Evolutionary conservation across 1,284 basidiomycete species (phyloP).

Genomic region (Cystobasidium pallidum): DNA sequence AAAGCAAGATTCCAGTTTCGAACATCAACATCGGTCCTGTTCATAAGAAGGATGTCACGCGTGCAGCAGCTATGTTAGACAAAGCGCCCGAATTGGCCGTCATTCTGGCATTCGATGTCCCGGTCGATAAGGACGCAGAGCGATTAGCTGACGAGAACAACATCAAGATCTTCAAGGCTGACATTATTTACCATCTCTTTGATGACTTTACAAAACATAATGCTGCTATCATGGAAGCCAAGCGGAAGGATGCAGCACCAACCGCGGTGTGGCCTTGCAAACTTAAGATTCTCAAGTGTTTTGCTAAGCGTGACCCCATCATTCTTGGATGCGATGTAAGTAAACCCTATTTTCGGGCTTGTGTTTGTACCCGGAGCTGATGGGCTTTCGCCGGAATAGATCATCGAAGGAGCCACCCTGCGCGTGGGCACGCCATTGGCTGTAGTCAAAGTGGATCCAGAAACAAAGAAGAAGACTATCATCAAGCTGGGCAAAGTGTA

Average conservation of each 20-base stretch:
- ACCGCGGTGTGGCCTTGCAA: constrained; percentile 97
- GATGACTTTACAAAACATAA: constrained; percentile 98
- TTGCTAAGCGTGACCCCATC: constrained; percentile 96
- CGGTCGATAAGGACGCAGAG: constrained; percentile 86
- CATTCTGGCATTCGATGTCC: constrained; percentile 95
- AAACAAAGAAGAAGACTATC: constrained; percentile 86
- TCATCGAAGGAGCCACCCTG: constrained; percentile 81
- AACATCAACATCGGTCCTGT: constrained; percentile 98
- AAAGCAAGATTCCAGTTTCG: constrained; percentile 88
- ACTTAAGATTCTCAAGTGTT: constrained; percentile 87
- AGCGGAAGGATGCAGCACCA: constrained; percentile 86
- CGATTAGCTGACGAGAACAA: constrained; percentile 90
- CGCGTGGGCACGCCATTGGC: constrained; percentile 95
- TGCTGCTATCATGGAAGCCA: constrained; percentile 87
- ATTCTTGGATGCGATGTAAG: constrained; percentile 84
- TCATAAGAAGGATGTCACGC: constrained; percentile 94
- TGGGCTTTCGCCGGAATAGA: constrained; percentile 55
- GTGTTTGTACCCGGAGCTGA: not conserved
- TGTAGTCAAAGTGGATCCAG: constrained; percentile 85
- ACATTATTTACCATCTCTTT: constrained; percentile 98
- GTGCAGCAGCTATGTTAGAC: constrained; percentile 90
- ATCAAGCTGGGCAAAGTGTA: constrained; percentile 93
- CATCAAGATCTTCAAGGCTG: constrained; percentile 90
- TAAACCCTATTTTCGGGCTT: not conserved
- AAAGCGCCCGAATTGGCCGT: constrained; percentile 93